A percentile compares a stretch with the other conserved stretches of the same genome.
These are phyloP conservation scores for Pelargonium exstipulatum DNA, from an alignment of 441 rosid genomes.

Conservation along the genomic window DNA sequence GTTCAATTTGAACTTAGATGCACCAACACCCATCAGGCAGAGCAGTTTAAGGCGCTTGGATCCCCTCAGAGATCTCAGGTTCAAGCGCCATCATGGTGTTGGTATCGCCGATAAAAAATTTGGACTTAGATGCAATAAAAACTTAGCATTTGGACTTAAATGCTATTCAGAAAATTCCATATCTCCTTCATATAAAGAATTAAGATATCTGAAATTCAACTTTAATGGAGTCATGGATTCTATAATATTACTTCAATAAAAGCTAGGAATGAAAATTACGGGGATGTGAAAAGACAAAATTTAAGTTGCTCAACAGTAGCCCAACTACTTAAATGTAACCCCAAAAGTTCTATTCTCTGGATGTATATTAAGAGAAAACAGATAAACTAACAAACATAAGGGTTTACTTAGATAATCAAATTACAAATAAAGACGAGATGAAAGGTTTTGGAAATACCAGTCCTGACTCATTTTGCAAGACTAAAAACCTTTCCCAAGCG, in stretches of 20 bases:
- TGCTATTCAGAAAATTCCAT: not conserved
- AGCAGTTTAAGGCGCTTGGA: no score
- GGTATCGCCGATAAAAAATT: no score
- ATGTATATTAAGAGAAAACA: not conserved
- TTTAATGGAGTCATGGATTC: not conserved
- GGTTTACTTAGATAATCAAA: constrained; percentile 1
- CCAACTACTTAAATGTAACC: not conserved
- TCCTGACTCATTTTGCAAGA: constrained; percentile 76
- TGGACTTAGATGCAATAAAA: not conserved
- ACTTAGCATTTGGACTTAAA: no score
- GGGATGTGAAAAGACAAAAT: not conserved
- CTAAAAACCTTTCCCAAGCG: constrained; percentile 82
- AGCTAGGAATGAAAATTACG: not conserved
- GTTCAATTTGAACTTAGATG: no score
- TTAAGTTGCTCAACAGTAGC: not conserved
- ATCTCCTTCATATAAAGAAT: not conserved
- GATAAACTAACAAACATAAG: not conserved
- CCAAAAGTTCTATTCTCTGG: not conserved
- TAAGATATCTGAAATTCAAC: not conserved
- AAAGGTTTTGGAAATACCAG: constrained; percentile 43
- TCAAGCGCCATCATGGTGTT: no score
- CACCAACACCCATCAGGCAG: no score
- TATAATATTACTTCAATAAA: not conserved
- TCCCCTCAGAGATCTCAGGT: no score
- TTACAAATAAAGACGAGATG: constrained; percentile 14